A percentile compares a stretch with the other conserved stretches of the same genome.
These are phyloP conservation scores for Collybia mongolica DNA, from an alignment of 768 basidiomycete genomes.

Conservation along the genomic window DNA sequence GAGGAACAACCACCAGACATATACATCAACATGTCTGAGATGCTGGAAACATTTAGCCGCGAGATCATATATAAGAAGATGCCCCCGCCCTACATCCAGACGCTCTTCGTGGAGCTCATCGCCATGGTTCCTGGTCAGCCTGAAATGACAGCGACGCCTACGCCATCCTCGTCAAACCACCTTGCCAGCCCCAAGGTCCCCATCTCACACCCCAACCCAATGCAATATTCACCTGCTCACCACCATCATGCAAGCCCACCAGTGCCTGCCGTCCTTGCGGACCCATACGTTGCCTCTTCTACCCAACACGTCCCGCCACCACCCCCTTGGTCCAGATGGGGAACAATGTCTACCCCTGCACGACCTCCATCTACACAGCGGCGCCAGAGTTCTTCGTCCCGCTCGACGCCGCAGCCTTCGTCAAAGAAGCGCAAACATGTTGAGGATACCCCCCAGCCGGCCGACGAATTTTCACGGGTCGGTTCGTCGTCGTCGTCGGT, in stretches of 20 bases:
- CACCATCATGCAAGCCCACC: slow-evolving; percentile 14
- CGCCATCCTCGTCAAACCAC: slow-evolving; percentile 20
- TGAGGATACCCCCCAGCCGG: slow-evolving; percentile 29
- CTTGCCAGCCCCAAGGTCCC: slow-evolving; percentile 13
- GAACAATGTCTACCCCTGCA: slow-evolving; percentile 42
- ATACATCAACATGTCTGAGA: slow-evolving; percentile 71
- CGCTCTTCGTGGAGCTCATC: slow-evolving; percentile 74
- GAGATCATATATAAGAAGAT: slow-evolving; percentile 70
- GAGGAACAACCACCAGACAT: slow-evolving; percentile 47
- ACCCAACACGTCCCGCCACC: slow-evolving; percentile 26
- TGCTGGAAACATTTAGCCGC: slow-evolving; percentile 74
- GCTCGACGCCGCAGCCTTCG: slow-evolving; percentile 35
- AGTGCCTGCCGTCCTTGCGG: slow-evolving; percentile 10
- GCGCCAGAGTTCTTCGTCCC: slow-evolving; percentile 30
- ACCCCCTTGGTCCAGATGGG: slow-evolving; percentile 50
- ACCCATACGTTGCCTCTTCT: slow-evolving; percentile 12
- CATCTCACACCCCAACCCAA: slow-evolving; percentile 12
- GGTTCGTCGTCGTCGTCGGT: slow-evolving; percentile 22
- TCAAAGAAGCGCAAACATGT: slow-evolving; percentile 45
- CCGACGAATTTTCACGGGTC: slow-evolving; percentile 20
- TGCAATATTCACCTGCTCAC: slow-evolving; percentile 10
- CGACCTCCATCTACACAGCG: slow-evolving; percentile 44
- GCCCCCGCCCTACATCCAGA: slow-evolving; percentile 59
- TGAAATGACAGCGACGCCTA: slow-evolving; percentile 29
- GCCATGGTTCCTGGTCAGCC: slow-evolving; percentile 56